Evolutionary conservation across 352 stramenopile genomes (phyloP).

Genomic region (Globisporangium rhizosaccharum): DNA sequence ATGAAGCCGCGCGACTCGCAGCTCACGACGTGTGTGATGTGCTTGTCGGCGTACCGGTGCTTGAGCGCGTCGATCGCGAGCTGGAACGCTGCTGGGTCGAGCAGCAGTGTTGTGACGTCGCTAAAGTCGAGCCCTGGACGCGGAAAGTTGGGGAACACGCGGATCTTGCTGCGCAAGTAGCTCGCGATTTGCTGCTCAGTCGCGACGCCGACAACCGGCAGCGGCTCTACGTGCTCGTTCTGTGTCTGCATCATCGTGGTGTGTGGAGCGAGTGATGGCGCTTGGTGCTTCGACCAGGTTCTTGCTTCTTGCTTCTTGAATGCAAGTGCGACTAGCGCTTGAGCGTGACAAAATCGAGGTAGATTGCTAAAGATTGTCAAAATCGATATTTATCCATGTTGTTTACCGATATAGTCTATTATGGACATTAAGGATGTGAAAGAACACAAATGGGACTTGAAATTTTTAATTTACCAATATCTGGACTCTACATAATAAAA

Average conservation of each 20-base stretch:
- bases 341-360: too few relatives aligned
- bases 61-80: slow-evolving; percentile 66
- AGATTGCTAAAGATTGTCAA: too few relatives aligned
- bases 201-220: slow-evolving; percentile 22
- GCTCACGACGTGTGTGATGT: slow-evolving; percentile 79
- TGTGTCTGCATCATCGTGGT: neutral
- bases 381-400: too few relatives aligned
- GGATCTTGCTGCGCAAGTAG: slow-evolving; percentile 67
- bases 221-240: neutral
- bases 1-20: slow-evolving; percentile 78
- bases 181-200: slow-evolving; percentile 45
- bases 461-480: too few relatives aligned
- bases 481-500: too few relatives aligned
- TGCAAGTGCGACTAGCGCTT: neutral
- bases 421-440: too few relatives aligned
- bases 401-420: too few relatives aligned
- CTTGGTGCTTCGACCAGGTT: too few relatives aligned
- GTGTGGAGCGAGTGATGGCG: neutral
- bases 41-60: slow-evolving; percentile 42
- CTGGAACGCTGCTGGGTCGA: slow-evolving; percentile 70
- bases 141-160: slow-evolving; percentile 56
- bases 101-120: slow-evolving; percentile 67
- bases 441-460: too few relatives aligned
- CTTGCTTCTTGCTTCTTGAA: neutral
- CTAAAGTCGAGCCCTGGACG: slow-evolving; percentile 56